Evolutionary conservation across 352 stramenopile genomes (phyloP), one percentile per base, ranked within the genome.

Genomic region (Globisporangium emineosum): DNA sequence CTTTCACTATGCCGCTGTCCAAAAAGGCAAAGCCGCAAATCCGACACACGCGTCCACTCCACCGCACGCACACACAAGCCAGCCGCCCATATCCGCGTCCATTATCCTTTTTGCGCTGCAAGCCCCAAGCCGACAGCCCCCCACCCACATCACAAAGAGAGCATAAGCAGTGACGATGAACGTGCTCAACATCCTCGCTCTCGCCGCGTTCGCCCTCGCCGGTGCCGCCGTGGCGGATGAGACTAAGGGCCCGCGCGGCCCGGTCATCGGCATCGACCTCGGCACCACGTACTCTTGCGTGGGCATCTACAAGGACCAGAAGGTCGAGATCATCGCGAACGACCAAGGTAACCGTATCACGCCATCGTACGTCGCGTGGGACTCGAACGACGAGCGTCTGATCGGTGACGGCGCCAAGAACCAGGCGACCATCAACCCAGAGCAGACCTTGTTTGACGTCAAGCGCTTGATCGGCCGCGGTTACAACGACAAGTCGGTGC

Each of bases 371-470:
- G 97, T 99, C 52, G 94, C 97, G 29, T 99, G 91, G 90, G 89
- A 96, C 70, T 86, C 94, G 58, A 93, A 93, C 70, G 94, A 97
- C 62, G 97, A 99, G 72, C 96, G 97, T 69, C 74, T 99, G 40
- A 98, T 99, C 64, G 98, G 98, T 58, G 96, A 99, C 75, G 96
- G 94, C 30, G 98, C 98, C 68, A 99, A 99, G 93, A 99, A 99
- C 79, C 96, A 99, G 81, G 97, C 96, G 40, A 98, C 97, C 23
- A 98, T 98, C 76, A 99, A 99, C 84, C 97, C 98, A 19, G 87
- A 98, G 77, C 99, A 99, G 77, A 99, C 98, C 66, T 72, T 99
- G 52, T 99, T 99, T 75, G 97, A 99, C 72, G 97, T 99, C 60
- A 99, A 99, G 91, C 97, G 98, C 74, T 86, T 99, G 37, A 99